Evolutionary conservation across 1,284 basidiomycete genomes (phyloP).

Genomic region (Coniophora puteana): DNA sequence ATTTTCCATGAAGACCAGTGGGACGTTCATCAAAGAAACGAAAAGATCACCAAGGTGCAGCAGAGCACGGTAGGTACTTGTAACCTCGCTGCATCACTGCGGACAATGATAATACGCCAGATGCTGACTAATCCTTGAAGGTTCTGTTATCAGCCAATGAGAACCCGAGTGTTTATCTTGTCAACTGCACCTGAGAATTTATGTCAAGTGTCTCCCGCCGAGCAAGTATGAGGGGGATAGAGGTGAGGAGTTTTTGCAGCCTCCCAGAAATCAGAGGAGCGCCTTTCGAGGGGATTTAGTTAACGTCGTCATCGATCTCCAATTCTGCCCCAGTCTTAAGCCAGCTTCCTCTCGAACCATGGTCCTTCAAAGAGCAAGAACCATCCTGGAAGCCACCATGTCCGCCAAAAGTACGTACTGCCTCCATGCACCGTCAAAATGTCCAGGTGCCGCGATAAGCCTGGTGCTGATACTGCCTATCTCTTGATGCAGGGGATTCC

Average conservation of each 20-base stretch:
- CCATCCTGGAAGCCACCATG: neutral
- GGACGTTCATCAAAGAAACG: no score
- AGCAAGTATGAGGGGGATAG: slow-evolving; percentile 3
- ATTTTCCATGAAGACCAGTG: no score
- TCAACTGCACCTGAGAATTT: no score
- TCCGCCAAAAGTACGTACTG: slow-evolving; percentile 12
- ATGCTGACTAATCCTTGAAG: slow-evolving; percentile 4
- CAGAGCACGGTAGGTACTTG: no score
- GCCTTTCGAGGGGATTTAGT: no score
- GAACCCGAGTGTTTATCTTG: slow-evolving; percentile 2
- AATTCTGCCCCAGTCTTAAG: no score
- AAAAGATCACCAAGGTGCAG: no score
- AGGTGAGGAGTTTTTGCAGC: neutral
- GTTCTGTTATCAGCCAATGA: slow-evolving; percentile 9
- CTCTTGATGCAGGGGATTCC: slow-evolving; percentile 17
- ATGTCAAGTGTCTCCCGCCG: no score
- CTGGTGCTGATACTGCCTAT: slow-evolving; percentile 5
- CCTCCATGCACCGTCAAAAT: slow-evolving; percentile 3
- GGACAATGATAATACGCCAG: no score
- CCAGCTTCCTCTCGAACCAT: no score
- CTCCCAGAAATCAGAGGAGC: neutral
- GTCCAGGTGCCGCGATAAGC: slow-evolving; percentile 5
- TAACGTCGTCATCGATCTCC: no score
- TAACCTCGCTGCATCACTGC: no score
- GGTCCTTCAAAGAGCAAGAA: neutral